phyloP scores from a whole-genome alignment of 2,329 filamentous ascomycete species.

The Colletotrichum phormii region DNA sequence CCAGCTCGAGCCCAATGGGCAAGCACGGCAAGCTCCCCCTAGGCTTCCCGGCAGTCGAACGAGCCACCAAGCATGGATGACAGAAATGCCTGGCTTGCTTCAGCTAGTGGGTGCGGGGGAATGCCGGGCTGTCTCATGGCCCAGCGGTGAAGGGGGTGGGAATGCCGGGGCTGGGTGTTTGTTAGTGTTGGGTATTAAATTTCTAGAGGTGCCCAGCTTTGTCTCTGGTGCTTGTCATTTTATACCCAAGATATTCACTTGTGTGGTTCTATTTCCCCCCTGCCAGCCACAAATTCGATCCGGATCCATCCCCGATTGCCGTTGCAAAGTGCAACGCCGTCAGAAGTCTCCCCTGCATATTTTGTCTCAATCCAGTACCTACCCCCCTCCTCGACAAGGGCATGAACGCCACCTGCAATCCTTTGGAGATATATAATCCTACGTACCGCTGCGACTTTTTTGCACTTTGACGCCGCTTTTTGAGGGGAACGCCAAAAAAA shows the following conservation, averaged over 20 bases:
- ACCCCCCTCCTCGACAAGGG: neutral
- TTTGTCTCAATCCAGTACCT: neutral
- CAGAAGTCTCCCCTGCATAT: constrained; percentile 1
- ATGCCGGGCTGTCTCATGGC: neutral
- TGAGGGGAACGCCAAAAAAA: neutral
- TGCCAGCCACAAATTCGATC: neutral
- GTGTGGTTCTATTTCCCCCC: no score
- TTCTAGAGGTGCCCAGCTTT: neutral
- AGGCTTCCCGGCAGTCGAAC: neutral
- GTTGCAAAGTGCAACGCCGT: neutral
- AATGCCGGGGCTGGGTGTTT: neutral
- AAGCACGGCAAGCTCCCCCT: neutral
- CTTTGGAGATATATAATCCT: constrained; percentile 18
- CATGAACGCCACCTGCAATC: constrained; percentile 7
- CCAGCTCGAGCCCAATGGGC: constrained; percentile 18
- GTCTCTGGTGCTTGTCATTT: neutral
- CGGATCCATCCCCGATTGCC: neutral
- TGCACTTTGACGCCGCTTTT: neutral
- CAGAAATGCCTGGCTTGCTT: neutral
- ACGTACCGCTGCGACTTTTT: neutral
- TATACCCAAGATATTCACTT: no score
- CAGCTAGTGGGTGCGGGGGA: constrained; percentile 13
- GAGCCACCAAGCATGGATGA: neutral
- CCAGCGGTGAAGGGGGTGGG: constrained; percentile 25
- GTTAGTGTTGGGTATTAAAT: neutral